phyloP scores from a whole-genome alignment of 805 yeast species.

The Cephaloascus fragrans region DNA sequence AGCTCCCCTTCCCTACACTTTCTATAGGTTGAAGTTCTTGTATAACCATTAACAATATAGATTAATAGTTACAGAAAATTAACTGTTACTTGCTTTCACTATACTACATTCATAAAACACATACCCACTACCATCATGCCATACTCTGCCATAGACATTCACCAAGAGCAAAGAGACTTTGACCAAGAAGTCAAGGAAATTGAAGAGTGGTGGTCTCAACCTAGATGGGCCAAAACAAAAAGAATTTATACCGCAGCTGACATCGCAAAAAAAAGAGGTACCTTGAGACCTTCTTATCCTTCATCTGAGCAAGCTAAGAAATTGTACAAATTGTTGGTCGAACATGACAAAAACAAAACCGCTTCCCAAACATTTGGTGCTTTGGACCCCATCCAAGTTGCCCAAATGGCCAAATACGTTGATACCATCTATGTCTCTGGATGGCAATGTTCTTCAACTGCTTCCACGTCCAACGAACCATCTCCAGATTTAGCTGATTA shows the following conservation, averaged over 20 bases:
- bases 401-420: conserved; percentile 94
- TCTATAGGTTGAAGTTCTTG: neutral
- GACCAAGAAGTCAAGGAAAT: conserved; percentile 64
- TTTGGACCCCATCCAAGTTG: conserved; percentile 87
- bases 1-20: neutral
- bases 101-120: neutral
- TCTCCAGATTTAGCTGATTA: conserved; percentile 98
- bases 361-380: conserved; percentile 92
- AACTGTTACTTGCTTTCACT: no score
- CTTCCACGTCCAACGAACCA: conserved; percentile 95
- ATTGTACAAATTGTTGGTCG: conserved; percentile 55
- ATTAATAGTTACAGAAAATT: neutral
- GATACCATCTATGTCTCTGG: conserved; percentile 93
- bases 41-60: neutral
- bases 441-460: conserved; percentile 98
- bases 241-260: conserved; percentile 85
- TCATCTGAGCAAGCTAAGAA: conserved; percentile 77
- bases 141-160: conserved; percentile 47
- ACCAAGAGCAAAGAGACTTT: conserved; percentile 55
- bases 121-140: conserved; percentile 20
- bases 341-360: conserved; percentile 66
- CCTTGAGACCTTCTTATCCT: conserved; percentile 64
- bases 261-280: conserved; percentile 82
- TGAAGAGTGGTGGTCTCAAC: conserved; percentile 85
- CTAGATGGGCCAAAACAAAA: conserved; percentile 85